These are phyloP conservation scores for Colletotrichum chlorophyti DNA, from an alignment of 2,329 filamentous ascomycete species.

Conservation along the genomic window DNA sequence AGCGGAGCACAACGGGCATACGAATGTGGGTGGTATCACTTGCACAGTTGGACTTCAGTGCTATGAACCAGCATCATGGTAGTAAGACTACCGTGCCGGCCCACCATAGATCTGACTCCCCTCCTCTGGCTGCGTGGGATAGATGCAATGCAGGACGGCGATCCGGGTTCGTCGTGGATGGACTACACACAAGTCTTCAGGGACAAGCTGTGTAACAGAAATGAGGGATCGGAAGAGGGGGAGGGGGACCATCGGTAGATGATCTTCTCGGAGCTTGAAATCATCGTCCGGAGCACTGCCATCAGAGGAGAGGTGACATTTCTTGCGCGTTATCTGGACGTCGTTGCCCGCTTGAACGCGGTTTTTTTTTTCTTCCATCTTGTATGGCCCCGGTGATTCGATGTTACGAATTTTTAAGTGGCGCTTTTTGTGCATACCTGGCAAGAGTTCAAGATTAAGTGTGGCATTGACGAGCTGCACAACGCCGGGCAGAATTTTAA, in stretches of 20 bases:
- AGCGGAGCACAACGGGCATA: too few species aligned
- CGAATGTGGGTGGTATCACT: too few species aligned
- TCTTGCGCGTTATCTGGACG: constrained; percentile 3
- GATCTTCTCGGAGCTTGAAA: constrained; percentile 10
- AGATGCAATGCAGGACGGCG: constrained; percentile 17
- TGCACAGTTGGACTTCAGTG: not conserved
- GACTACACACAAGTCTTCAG: not conserved
- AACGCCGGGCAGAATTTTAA: too few species aligned
- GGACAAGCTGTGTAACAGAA: constrained; percentile 8
- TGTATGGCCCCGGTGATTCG: too few species aligned
- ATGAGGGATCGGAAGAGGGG: not conserved
- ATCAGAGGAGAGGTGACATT: constrained; percentile 5
- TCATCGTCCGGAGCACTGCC: constrained; percentile 8
- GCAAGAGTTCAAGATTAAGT: too few species aligned
- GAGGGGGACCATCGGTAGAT: constrained; percentile 23
- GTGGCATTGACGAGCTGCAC: too few species aligned
- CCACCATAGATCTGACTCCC: constrained; percentile 1
- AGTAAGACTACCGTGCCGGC: not conserved
- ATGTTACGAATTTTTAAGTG: too few species aligned
- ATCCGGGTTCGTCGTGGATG: constrained; percentile 13
- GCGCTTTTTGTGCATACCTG: too few species aligned
- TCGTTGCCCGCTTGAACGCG: too few species aligned
- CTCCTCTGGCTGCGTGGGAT: constrained; percentile 12
- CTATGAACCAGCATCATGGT: not conserved
- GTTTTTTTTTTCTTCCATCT: not conserved